Base-by-base conservation (phyloP, 2,329 filamentous ascomycete genomes). In the Colletotrichum nymphaeae region DNA sequence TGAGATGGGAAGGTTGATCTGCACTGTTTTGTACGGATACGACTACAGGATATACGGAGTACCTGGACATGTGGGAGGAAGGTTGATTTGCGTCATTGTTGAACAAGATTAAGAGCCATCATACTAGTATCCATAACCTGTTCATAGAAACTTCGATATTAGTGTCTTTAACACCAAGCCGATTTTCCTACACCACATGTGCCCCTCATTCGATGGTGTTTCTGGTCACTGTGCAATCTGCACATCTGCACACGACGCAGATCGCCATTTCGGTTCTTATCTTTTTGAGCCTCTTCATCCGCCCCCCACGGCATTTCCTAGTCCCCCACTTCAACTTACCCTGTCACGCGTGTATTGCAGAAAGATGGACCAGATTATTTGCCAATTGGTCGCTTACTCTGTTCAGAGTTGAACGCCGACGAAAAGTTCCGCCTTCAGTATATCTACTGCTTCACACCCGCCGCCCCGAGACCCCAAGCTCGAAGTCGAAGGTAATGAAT, bases 61-160 rank as follows among this genome's bases (percentile, higher is more conserved):
- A 52, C 30, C 32, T 22, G 42, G 65, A 14, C 35, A 35, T 55
- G 26, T 63, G 37, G 60, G 32, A 57, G 28, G 55, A 30, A 63
- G 52, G 24, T 28, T 22, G 56, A 4, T 35, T 70, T 67, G 12
- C 60, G 37, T 58, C 58, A 24, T 35, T 35, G 26, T 70, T 66
- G n/a, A 46, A 58, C 59, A 64, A 58, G 32, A 69, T 30, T 30
- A 16, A 55, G 22, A 46, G 26, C 24, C 55, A 59, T 35, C n/a
- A 49, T n/a, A 16, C 46, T 42, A 63, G 46, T 32, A 63, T 59
- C 64, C 24, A 32, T 32, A 58, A 64, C 64, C 30, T 73, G 55
- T 64, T 64, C 42, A 73, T 73, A 69, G 70, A 73, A 24, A n/a
- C 59, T 32, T 59, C 70, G 53, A 64, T 59, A 32, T 35, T 22